These are phyloP conservation scores for Mangifera indica DNA, from an alignment of 345 rosid genomes.

Conservation along the genomic window DNA sequence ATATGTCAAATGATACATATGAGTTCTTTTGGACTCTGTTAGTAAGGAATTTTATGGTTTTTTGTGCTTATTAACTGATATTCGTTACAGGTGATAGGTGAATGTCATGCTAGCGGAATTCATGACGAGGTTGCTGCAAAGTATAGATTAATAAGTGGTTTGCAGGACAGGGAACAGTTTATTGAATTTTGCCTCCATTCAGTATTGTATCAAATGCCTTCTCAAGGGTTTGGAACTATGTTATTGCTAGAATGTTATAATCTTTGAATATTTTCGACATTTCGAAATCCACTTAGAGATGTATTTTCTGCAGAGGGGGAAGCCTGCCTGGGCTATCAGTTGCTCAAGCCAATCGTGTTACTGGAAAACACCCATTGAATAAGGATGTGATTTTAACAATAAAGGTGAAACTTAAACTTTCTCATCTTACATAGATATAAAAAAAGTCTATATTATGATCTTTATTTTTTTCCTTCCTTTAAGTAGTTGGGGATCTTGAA, in stretches of 20 bases:
- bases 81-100: slow-evolving; percentile 77
- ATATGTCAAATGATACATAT: background rate
- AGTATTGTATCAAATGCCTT: slow-evolving; percentile 63
- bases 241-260: background rate
- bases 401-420: slow-evolving; percentile 57
- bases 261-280: slow-evolving; percentile 14
- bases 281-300: slow-evolving; percentile 25
- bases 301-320: slow-evolving; percentile 62
- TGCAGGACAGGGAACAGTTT: slow-evolving; percentile 63
- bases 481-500: slow-evolving; percentile 85
- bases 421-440: background rate
- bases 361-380: slow-evolving; percentile 69
- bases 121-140: slow-evolving; percentile 64
- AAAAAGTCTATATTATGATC: background rate
- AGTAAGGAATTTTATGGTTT: background rate
- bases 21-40: background rate
- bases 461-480: slow-evolving; percentile 11
- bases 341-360: slow-evolving; percentile 66
- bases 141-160: slow-evolving; percentile 50
- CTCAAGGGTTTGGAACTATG: slow-evolving; percentile 64
- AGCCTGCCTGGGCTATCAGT: slow-evolving; percentile 83
- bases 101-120: slow-evolving; percentile 69
- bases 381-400: slow-evolving; percentile 64
- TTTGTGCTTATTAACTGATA: slow-evolving; percentile 14
- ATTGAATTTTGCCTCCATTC: slow-evolving; percentile 80